Base-by-base conservation (phyloP, 2,329 filamentous ascomycete genomes). In the Nigrospora oryzae region DNA sequence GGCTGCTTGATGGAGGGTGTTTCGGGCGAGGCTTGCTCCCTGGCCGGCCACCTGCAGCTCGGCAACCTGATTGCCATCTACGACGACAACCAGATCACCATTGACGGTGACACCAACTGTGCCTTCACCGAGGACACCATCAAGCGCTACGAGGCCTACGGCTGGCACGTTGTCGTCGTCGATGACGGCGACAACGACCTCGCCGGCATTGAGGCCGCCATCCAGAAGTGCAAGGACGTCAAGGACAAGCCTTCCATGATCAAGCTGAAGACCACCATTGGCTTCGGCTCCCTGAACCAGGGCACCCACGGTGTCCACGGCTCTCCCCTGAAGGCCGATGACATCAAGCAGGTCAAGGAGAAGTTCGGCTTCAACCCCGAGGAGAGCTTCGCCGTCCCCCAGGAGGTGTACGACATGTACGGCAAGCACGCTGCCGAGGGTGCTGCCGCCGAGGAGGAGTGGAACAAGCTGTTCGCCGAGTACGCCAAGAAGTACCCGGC, bases 1-100 rank as follows among this genome's bases (percentile, higher is more conserved):
- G 93, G 93, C 56, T 98, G 93, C 73, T 81, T 94, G 71, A 94
- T 95, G 90, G 93, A 98, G 78, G 93, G 93, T 78, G 79, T 98
- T 74, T 89, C 93, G 56, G 81, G 81, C 63, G 93, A 98, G 77
- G 91, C 93, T 61, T 88, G 79, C 57, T 95, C 89, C 49, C 79
- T 89, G 57, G 93, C 93, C 57, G 93, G 93, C 63, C 93, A 98
- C 75, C 79, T 97, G 69, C 86, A 97, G 79, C 83, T 98, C 54
- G 93, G 91, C 65, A 98, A 97, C 79, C 77, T 98, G 63, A 97
- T 97, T 70, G 83, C 81, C 69, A 79, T 98, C 71, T 98, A 91
- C 70, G 93, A 98, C 65, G 93, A 98, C 78, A 98, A 98, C 81
- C 86, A 95, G 69, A 97, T 98, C 64, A 95, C 78, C 60, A 83